Conservation (phyloP, 345 rosid species). For the Nasturtium officinale region DNA sequence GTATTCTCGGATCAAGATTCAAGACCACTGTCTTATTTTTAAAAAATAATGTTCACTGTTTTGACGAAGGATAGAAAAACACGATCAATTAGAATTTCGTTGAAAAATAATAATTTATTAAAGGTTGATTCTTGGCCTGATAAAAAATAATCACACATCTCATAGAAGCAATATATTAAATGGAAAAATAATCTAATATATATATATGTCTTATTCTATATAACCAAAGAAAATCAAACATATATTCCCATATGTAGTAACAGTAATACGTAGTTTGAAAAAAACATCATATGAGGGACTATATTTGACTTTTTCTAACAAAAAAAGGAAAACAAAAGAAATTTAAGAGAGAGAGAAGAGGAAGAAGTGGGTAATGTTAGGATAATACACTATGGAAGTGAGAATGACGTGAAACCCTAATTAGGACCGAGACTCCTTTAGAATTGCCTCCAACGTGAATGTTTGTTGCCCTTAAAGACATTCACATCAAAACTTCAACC, state of each 20-base stretch:
- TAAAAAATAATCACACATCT: too few species aligned
- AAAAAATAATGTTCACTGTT: neutral
- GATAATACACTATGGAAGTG: constrained; percentile 33
- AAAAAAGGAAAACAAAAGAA: constrained; percentile 12
- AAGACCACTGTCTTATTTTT: neutral
- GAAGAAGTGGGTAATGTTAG: constrained; percentile 35
- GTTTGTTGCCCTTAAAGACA: constrained; percentile 64
- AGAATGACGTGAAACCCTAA: constrained; percentile 48
- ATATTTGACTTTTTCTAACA: constrained; percentile 36
- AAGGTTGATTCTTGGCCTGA: too few species aligned
- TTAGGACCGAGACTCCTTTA: constrained; percentile 49
- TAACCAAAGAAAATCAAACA: neutral
- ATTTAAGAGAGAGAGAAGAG: neutral
- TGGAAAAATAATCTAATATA: too few species aligned
- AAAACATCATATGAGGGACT: constrained; percentile 15
- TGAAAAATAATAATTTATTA: too few species aligned
- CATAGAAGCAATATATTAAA: too few species aligned
- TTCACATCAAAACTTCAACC: constrained; percentile 62
- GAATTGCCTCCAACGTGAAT: constrained; percentile 64
- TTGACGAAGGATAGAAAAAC: neutral
- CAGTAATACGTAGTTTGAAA: constrained; percentile 13
- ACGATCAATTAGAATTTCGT: too few species aligned
- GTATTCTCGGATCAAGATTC: neutral
- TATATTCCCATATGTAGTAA: neutral
- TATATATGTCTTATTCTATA: neutral